phyloP scores from a whole-genome alignment of 176 grass and related monocot genomes.

The Thalia dealbata region DNA sequence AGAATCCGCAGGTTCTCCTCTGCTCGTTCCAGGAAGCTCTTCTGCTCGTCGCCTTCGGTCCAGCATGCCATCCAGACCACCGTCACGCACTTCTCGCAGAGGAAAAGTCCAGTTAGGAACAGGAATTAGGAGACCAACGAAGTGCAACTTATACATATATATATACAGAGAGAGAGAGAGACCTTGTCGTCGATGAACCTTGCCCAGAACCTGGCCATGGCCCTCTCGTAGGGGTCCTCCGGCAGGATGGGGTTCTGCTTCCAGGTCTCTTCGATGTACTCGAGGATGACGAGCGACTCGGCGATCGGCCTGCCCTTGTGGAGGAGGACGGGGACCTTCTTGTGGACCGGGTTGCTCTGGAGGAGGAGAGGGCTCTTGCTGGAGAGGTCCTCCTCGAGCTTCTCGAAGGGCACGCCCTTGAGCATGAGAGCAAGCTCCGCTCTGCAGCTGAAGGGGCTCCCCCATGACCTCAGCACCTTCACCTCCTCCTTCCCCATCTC shows the following conservation, averaged over 20 bases:
- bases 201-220: slow-evolving; percentile 47
- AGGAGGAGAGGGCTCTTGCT: slow-evolving; percentile 46
- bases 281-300: slow-evolving; percentile 44
- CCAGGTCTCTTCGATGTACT: slow-evolving; percentile 61
- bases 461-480: slow-evolving; percentile 29
- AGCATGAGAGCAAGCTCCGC: slow-evolving; percentile 39
- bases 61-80: slow-evolving; percentile 21
- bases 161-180: no score
- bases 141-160: no score
- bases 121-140: no score
- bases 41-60: slow-evolving; percentile 28
- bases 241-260: slow-evolving; percentile 23
- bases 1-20: slow-evolving; percentile 29
- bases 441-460: slow-evolving; percentile 33
- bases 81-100: background rate
- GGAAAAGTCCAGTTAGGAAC: no score
- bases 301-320: slow-evolving; percentile 34
- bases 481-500: slow-evolving; percentile 8
- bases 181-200: slow-evolving; percentile 62
- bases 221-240: slow-evolving; percentile 24
- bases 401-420: slow-evolving; percentile 45
- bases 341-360: slow-evolving; percentile 41
- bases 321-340: slow-evolving; percentile 55
- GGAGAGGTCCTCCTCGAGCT: slow-evolving; percentile 35
- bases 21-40: slow-evolving; percentile 19